Conservation (phyloP, 805 yeast species). For the Hanseniaspora valbyensis region DNA sequence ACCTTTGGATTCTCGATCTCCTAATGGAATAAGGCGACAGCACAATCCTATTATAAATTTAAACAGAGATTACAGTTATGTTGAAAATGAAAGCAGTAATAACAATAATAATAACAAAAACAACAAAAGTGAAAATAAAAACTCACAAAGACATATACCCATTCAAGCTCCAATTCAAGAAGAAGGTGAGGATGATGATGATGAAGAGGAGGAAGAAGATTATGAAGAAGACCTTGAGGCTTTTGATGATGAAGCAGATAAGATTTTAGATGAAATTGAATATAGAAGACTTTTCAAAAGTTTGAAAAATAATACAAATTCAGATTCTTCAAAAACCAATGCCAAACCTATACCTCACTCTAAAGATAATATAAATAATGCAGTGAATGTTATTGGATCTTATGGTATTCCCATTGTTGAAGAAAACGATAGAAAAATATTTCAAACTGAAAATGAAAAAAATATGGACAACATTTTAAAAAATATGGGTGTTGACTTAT, state of each 20-base stretch:
- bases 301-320: background rate
- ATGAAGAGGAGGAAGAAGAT: slow-evolving; percentile 16
- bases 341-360: no score
- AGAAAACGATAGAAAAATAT: slow-evolving; percentile 13
- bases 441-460: slow-evolving; percentile 15
- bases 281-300: slow-evolving; percentile 11
- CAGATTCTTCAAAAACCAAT: background rate
- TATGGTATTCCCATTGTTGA: slow-evolving; percentile 12
- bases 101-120: background rate
- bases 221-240: slow-evolving; percentile 16
- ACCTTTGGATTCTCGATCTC: background rate
- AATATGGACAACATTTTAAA: slow-evolving; percentile 13
- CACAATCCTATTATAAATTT: slow-evolving; percentile 7
- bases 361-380: slow-evolving; percentile 10
- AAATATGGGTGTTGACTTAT: slow-evolving; percentile 13
- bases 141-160: background rate
- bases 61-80: slow-evolving; percentile 10
- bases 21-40: background rate
- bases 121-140: background rate
- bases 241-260: slow-evolving; percentile 15
- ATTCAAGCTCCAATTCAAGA: background rate
- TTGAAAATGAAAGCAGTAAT: background rate
- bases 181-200: slow-evolving; percentile 1
- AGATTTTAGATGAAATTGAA: slow-evolving; percentile 13
- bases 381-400: slow-evolving; percentile 12